Conservation (phyloP, 108 stramenopile species). For the Mediolabrus comicus region DNA sequence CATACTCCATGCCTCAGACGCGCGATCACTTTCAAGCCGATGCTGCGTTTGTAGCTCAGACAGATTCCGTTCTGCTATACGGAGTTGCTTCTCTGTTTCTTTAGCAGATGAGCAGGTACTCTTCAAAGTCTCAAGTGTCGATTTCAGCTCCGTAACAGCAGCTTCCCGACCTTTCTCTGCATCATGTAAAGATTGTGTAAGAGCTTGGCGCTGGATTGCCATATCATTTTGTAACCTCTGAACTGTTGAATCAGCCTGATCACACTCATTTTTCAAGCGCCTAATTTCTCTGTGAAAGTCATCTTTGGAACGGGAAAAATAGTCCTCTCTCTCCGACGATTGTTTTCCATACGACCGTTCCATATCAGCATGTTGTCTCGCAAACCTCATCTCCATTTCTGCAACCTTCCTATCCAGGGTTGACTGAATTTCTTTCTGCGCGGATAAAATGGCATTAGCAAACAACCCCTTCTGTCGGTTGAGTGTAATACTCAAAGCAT, state of each 20-base stretch:
- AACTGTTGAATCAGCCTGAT: background rate
- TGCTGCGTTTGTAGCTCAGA: conserved; percentile 7
- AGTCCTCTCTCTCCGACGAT: background rate
- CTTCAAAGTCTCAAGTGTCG: background rate
- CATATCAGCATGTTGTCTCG: background rate
- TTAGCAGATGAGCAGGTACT: background rate
- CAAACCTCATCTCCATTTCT: background rate
- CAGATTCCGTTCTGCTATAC: background rate
- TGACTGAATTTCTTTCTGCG: background rate
- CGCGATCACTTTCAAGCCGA: conserved; percentile 8
- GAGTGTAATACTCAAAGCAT: background rate
- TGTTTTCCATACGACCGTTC: background rate
- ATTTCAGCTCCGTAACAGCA: background rate
- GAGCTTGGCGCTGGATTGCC: background rate
- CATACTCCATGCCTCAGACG: background rate
- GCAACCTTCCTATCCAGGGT: background rate
- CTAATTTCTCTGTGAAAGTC: background rate
- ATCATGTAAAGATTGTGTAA: background rate
- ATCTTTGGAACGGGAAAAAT: background rate
- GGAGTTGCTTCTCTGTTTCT: background rate
- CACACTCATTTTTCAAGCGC: background rate
- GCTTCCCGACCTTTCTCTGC: background rate
- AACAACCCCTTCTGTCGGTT: background rate
- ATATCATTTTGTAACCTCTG: background rate
- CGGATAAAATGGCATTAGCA: background rate